These are phyloP conservation scores for Stephanodiscus minutulus DNA, from an alignment of 108 stramenopile genomes.

Conservation along the genomic window DNA sequence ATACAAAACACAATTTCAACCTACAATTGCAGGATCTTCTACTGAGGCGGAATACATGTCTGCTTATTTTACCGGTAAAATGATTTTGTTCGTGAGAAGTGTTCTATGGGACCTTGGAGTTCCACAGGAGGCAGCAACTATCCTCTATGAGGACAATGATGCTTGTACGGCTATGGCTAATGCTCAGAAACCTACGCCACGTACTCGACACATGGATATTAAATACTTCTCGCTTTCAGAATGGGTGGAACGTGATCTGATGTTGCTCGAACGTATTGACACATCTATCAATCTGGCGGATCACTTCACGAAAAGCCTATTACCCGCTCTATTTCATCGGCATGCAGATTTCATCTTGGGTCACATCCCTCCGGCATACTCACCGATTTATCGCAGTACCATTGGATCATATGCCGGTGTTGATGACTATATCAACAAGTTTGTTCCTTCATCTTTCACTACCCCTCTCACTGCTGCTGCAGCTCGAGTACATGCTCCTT, in stretches of 20 bases:
- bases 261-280: background rate
- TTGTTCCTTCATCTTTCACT: too few relatives aligned
- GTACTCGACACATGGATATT: conserved; percentile 33
- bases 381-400: background rate
- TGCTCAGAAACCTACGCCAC: conserved; percentile 3
- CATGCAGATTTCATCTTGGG: conserved; percentile 9
- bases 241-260: background rate
- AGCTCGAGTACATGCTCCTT: too few relatives aligned
- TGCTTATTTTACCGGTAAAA: too few relatives aligned
- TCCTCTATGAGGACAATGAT: conserved; percentile 23
- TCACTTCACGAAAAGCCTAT: conserved; percentile 3
- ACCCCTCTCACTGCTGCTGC: too few relatives aligned
- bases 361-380: conserved; percentile 14
- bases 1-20: too few relatives aligned
- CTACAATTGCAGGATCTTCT: too few relatives aligned
- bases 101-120: too few relatives aligned
- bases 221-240: background rate
- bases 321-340: background rate
- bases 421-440: too few relatives aligned
- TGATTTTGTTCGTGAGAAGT: too few relatives aligned
- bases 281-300: background rate
- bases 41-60: too few relatives aligned
- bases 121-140: too few relatives aligned
- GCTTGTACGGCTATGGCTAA: conserved; percentile 21
- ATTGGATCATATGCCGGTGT: too few relatives aligned